Evolutionary conservation across 768 basidiomycete species (phyloP).

Genomic region (Vararia minispora): DNA sequence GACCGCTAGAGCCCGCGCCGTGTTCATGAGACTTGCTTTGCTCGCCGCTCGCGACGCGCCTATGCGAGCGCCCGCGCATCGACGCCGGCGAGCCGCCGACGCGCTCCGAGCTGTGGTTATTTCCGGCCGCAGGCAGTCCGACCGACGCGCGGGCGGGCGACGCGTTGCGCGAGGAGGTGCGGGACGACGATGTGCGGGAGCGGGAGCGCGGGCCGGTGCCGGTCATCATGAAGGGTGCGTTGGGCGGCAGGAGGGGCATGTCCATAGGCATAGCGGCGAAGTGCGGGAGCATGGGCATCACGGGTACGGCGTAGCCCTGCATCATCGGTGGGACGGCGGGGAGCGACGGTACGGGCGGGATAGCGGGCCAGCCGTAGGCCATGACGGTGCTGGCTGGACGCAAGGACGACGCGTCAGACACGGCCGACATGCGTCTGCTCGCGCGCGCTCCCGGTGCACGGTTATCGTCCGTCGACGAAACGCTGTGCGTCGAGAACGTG

Average conservation of each 20-base stretch:
- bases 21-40: no score
- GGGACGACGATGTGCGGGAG: conserved; percentile 8
- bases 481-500: conserved; percentile 3
- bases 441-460: conserved; percentile 1
- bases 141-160: neutral
- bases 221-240: conserved; percentile 15
- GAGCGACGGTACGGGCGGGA: conserved; percentile 3
- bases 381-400: conserved; percentile 4
- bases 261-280: conserved; percentile 12
- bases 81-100: neutral
- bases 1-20: no score
- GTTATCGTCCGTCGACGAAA: conserved; percentile 10
- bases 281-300: conserved; percentile 12
- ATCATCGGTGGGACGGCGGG: conserved; percentile 9
- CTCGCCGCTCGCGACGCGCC: no score
- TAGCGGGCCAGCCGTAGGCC: conserved; percentile 6
- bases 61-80: neutral
- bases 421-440: conserved; percentile 7
- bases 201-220: conserved; percentile 4
- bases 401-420: conserved; percentile 10
- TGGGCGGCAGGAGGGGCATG: conserved; percentile 15
- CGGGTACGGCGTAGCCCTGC: conserved; percentile 4
- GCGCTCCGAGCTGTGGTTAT: conserved; percentile 11
- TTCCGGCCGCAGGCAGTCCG: neutral
- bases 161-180: no score